Evolutionary conservation across 2,329 filamentous ascomycete genomes (phyloP).

Genomic region (Curvularia verruculosa): DNA sequence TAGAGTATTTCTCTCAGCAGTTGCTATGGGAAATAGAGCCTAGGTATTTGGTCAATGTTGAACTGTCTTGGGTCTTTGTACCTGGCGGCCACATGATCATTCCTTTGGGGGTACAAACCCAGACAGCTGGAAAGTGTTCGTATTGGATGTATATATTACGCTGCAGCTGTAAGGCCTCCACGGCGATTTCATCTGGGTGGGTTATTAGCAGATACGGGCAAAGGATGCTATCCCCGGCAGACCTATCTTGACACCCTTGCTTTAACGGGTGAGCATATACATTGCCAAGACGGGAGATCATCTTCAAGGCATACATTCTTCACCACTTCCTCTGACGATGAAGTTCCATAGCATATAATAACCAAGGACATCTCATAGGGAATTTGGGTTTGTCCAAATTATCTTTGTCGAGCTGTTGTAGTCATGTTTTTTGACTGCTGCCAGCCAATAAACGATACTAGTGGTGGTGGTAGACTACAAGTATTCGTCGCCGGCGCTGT

Average conservation of each 20-base stretch:
- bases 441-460: neutral
- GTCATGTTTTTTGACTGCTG: neutral
- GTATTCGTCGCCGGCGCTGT: neutral
- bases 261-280: neutral
- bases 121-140: neutral
- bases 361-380: neutral
- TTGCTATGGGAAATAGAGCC: neutral
- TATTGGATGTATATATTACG: neutral
- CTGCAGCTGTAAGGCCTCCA: neutral
- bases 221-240: constrained; percentile 16
- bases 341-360: neutral
- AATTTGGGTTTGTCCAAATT: neutral
- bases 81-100: neutral
- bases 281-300: neutral
- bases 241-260: constrained; percentile 3
- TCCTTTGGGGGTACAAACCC: neutral
- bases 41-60: neutral
- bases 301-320: neutral
- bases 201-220: neutral
- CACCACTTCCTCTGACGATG: neutral
- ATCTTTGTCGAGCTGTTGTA: neutral
- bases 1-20: neutral
- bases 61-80: neutral
- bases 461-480: neutral
- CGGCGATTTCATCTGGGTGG: neutral